phyloP scores from a whole-genome alignment of 495 filamentous ascomycete genomes.

The Aspergillus hancockii region DNA sequence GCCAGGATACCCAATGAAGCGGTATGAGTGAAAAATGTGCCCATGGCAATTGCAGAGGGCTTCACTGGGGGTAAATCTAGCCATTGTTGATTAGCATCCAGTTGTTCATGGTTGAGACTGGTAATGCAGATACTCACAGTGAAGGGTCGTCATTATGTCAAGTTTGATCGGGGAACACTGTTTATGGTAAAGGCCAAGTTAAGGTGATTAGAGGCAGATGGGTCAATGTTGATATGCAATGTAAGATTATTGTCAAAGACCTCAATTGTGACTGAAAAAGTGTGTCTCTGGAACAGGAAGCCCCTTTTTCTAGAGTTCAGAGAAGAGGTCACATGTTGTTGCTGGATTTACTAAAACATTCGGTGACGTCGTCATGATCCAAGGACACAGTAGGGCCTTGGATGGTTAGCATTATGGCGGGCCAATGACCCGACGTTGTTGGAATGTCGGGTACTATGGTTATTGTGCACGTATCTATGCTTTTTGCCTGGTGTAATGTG shows the following conservation, averaged over 20 bases:
- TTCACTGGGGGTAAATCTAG: conserved; percentile 92
- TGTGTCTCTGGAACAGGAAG: not conserved
- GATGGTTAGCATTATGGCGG: not conserved
- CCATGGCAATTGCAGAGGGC: conserved; percentile 95
- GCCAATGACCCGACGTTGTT: conserved; percentile 4
- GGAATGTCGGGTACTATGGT: not conserved
- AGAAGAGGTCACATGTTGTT: conserved; percentile 14
- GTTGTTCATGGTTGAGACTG: not conserved
- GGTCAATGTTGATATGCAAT: not conserved
- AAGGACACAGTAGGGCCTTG: conserved; percentile 25
- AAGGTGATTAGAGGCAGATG: not conserved
- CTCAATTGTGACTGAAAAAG: not conserved
- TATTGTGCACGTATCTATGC: not conserved
- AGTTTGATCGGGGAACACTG: not conserved
- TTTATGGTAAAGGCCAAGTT: not conserved
- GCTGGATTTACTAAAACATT: not conserved
- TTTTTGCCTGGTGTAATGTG: not conserved
- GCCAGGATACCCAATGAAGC: conserved; percentile 77
- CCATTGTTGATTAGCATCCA: conserved; percentile 8
- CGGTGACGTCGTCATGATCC: conserved; percentile 49
- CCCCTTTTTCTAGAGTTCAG: not conserved
- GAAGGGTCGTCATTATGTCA: conserved; percentile 59
- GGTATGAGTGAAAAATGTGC: conserved; percentile 92
- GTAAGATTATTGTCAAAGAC: not conserved
- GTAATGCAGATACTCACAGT: conserved; percentile 51